Conservation (phyloP, 1,139 yeast species). For the Scheffersomyces insectosa region DNA sequence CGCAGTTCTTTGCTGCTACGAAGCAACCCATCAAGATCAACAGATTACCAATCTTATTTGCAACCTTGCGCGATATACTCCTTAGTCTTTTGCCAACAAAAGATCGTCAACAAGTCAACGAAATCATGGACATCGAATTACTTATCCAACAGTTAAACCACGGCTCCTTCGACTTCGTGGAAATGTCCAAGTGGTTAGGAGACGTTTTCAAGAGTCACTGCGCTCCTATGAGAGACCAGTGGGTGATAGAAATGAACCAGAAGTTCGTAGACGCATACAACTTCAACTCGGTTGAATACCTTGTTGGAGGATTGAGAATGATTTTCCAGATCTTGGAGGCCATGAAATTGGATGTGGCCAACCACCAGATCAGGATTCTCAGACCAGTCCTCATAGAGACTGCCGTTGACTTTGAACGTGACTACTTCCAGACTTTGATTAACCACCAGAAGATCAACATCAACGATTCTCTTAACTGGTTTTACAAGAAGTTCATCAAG, state of each 20-base stretch:
- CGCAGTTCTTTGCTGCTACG: conserved; percentile 32
- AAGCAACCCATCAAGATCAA: conserved; percentile 37
- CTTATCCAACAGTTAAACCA: conserved; percentile 73
- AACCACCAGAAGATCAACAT: conserved; percentile 67
- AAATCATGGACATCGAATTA: conserved; percentile 76
- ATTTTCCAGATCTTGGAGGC: conserved; percentile 86
- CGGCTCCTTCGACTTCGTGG: conserved; percentile 67
- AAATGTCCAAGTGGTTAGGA: conserved; percentile 70
- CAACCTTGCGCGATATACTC: conserved; percentile 75
- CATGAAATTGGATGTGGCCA: conserved; percentile 95
- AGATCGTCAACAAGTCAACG: conserved; percentile 69
- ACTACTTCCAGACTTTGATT: conserved; percentile 75
- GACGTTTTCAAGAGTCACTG: conserved; percentile 77
- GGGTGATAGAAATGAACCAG: conserved; percentile 84
- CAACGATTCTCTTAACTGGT: conserved; percentile 72
- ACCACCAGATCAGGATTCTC: conserved; percentile 84
- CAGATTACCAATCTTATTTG: conserved; percentile 66
- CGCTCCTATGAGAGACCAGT: conserved; percentile 92
- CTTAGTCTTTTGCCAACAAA: conserved; percentile 75
- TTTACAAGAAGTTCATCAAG: conserved; percentile 41
- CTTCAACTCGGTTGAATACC: conserved; percentile 50
- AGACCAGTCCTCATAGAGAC: conserved; percentile 85
- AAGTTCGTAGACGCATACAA: conserved; percentile 64
- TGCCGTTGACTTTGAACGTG: conserved; percentile 90
- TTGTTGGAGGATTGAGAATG: conserved; percentile 77